Base-by-base conservation (phyloP, 2,329 filamentous ascomycete species). In the Neofusicoccum sp. region DNA sequence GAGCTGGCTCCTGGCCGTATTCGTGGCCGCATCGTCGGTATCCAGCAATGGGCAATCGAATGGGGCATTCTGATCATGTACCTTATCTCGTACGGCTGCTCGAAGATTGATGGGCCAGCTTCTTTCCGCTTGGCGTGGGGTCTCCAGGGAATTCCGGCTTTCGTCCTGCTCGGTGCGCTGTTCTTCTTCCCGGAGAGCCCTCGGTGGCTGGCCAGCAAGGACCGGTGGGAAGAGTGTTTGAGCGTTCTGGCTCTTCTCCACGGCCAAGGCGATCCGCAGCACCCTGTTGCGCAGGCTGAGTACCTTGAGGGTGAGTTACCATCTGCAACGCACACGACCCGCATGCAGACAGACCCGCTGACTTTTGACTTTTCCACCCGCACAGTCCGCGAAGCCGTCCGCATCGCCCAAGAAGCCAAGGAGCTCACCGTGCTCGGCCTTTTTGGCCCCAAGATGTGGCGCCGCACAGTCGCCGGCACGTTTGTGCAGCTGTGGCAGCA, bases 131-230 rank as follows among this genome's bases (percentile, higher is more conserved):
- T 78, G 36, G 78, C 78, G 36, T 80, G 77, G 78, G 78, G 70
- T 58, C 69, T 80, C 5, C 78, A 80, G 64, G 76, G 77, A 54
- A 69, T 80, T 31, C 78, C 78, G 1, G 78, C 71, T 6, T 68
- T 73, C 41, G 70, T 78, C 44, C 72, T 80, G 1, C 69, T 78
- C 58, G 44, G 70, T 48, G 76, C 76, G 16, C 70, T 80, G 67
- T 75, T 79, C 69, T 78, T 79, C 68, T 75, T 78, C 61, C 76
- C 76, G 9, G 67, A 71, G 48, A 89, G 82, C 56, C 90, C 90
- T 0, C 83, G 89, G 60, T 92, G 89, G 89, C 79, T 92, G 5
- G 89, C 89, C 4, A 83, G 83, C 14, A 83, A 88, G 68, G 88
- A 88, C 66, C 82, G 86, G 1, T 89, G 88, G 81, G 87, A 90